Conservation (phyloP, 129 eudicot genomes). For the Flaveria ramosissima region DNA sequence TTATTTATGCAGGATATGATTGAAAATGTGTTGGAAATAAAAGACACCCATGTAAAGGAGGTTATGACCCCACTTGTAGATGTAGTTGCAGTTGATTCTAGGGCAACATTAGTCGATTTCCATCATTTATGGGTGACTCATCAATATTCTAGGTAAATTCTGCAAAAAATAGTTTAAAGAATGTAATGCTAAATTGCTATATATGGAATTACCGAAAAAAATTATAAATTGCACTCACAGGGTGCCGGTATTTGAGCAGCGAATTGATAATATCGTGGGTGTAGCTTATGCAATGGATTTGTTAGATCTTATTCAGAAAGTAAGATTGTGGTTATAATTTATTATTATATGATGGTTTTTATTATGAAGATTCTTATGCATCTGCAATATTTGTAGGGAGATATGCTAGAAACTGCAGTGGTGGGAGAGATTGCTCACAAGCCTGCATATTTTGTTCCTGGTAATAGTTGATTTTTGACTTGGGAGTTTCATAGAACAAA, state of each 20-base stretch:
- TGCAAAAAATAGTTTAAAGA: background rate
- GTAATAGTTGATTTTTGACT: slow-evolving; percentile 40
- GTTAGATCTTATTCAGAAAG: slow-evolving; percentile 61
- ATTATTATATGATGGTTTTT: background rate
- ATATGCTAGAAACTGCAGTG: slow-evolving; percentile 49
- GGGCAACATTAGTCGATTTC: slow-evolving; percentile 63
- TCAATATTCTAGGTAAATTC: slow-evolving; percentile 65
- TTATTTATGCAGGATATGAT: slow-evolving; percentile 58
- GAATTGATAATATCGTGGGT: slow-evolving; percentile 74
- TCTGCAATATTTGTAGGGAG: slow-evolving; percentile 48
- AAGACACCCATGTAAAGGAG: slow-evolving; percentile 77
- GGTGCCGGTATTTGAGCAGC: slow-evolving; percentile 80
- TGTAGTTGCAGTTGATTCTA: slow-evolving; percentile 67
- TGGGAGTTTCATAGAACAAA: background rate
- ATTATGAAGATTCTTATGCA: slow-evolving; percentile 9
- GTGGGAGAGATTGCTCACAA: slow-evolving; percentile 74
- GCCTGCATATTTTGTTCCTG: slow-evolving; percentile 81
- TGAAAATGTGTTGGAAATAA: slow-evolving; percentile 73
- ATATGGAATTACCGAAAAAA: background rate
- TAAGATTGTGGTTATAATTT: slow-evolving; percentile 26
- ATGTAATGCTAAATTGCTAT: background rate
- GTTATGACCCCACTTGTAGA: slow-evolving; percentile 81
- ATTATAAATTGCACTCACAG: slow-evolving; percentile 29
- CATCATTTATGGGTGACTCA: slow-evolving; percentile 73
- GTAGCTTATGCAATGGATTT: slow-evolving; percentile 81